Base-by-base conservation (phyloP, 257 asterid species). In the Plantago major region DNA sequence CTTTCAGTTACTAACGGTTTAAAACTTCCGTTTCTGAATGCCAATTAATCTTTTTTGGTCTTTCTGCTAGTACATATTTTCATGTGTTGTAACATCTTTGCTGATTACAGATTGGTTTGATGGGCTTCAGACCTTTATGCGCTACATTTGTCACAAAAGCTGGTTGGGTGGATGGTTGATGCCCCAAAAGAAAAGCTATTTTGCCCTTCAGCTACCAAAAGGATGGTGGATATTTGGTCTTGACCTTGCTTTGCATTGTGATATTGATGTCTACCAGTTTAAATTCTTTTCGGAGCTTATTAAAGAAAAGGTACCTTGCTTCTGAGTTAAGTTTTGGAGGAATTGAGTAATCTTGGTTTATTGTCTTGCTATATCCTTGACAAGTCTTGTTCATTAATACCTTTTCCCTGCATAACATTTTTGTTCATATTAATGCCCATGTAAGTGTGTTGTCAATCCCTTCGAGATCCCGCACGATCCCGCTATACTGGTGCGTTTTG, bases 161-260 rank as follows among this genome's bases (percentile, higher is more conserved):
- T 93, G 99, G 99, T 72, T 93, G 73, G 97, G 97, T 38, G 99
- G 99, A 51, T 93, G 99, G 99, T 83, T 93, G 76, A 89, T 93
- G 99, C 99, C 99, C 67, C 97, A 93, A 81, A 89, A 78, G 88
- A 89, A 79, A 70, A 93, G 99, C 74, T 93, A 93, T 77, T 93
- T 93, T 53, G 99, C 99, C 60, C 84, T 93, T 74, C 96, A 93
- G 81, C 83, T 93, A 11, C 96, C 99, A 2, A 85, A 85, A 66
- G 86, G 95, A 73, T 93, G 99, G 99, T 93, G 99, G 99, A 80
- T 93, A 67, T 93, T 93, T 75, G 99, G 96, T 60, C 94, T 93
- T 33, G 99, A 93, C 78, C 96, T 83, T 55, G 97, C 99, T 71
- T 96, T 93, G 58, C 99, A 89, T 73, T 80, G 84, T 19, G 99